Percentiles rank a stretch among this genome's conserved stretches.
These are phyloP conservation scores for Pythium biforme DNA, from an alignment of 352 stramenopile species.

Conservation along the genomic window DNA sequence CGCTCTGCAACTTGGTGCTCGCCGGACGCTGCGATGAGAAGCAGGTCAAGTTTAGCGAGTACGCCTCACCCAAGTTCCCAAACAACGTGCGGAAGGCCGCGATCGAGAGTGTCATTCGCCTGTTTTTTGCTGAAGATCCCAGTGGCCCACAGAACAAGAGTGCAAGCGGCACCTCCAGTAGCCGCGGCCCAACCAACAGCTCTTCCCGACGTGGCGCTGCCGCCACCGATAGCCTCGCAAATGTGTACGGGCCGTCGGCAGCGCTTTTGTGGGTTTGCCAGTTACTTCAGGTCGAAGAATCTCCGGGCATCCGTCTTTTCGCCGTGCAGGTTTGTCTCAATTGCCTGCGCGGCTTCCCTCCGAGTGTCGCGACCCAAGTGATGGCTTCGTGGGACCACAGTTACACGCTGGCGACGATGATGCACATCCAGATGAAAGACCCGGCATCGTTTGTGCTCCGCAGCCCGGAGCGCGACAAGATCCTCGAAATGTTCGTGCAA, in stretches of 20 bases:
- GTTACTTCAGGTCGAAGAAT: slow-evolving; percentile 63
- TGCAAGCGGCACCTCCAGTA: slow-evolving; percentile 14
- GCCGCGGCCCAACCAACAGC: neutral
- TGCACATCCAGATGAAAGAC: slow-evolving; percentile 77
- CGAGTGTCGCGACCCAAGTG: slow-evolving; percentile 65
- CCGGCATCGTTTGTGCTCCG: slow-evolving; percentile 69
- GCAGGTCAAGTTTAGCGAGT: slow-evolving; percentile 67
- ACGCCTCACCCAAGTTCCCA: slow-evolving; percentile 66
- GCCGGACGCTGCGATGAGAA: slow-evolving; percentile 67
- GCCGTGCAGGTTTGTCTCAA: slow-evolving; percentile 78
- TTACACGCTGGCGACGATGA: slow-evolving; percentile 75
- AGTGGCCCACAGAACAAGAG: slow-evolving; percentile 22
- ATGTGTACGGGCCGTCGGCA: slow-evolving; percentile 64
- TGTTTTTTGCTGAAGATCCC: slow-evolving; percentile 84
- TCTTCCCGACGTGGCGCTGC: neutral
- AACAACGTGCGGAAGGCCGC: slow-evolving; percentile 79
- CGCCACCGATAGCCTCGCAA: slow-evolving; percentile 33
- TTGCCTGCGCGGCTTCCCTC: slow-evolving; percentile 76
- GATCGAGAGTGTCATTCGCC: slow-evolving; percentile 79
- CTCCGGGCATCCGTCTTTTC: slow-evolving; percentile 72
- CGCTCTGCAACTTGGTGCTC: slow-evolving; percentile 76
- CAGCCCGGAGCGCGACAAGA: slow-evolving; percentile 73
- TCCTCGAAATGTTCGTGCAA: slow-evolving; percentile 57
- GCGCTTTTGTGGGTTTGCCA: slow-evolving; percentile 69
- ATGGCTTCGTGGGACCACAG: slow-evolving; percentile 81